These are phyloP conservation scores for Cornus controversa DNA, from an alignment of 148 eudicot genomes.

Conservation along the genomic window DNA sequence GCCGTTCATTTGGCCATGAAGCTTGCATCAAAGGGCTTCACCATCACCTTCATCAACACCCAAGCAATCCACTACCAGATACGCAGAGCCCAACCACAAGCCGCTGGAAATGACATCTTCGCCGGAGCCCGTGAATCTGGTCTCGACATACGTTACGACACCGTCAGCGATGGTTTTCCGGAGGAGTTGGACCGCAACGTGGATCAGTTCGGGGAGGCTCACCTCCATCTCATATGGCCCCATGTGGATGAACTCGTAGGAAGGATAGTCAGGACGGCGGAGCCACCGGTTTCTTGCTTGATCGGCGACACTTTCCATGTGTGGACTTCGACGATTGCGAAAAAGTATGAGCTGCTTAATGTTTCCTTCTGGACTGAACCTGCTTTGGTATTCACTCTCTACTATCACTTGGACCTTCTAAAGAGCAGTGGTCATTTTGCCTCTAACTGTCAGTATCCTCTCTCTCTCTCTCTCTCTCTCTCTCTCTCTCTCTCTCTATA, in stretches of 20 bases:
- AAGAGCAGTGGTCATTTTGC: conserved; percentile 33
- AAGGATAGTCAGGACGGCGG: conserved; percentile 6
- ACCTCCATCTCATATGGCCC: conserved; percentile 17
- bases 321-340: conserved; percentile 20
- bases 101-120: conserved; percentile 21
- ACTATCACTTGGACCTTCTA: conserved; percentile 34
- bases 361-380: conserved; percentile 45
- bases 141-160: conserved; percentile 32
- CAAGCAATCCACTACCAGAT: conserved; percentile 28
- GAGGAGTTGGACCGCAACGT: conserved; percentile 26
- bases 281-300: conserved; percentile 24
- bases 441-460: conserved; percentile 12
- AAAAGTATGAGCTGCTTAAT: conserved; percentile 22
- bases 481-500: background rate
- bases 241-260: conserved; percentile 32
- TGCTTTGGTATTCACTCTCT: conserved; percentile 25
- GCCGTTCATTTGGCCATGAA: conserved; percentile 28
- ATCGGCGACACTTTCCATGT: conserved; percentile 32
- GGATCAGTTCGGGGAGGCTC: conserved; percentile 27
- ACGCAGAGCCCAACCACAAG: conserved; percentile 9
- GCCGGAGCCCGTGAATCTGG: conserved; percentile 23
- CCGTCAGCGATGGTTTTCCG: conserved; percentile 39
- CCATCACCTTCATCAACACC: conserved; percentile 43
- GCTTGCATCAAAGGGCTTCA: conserved; percentile 40
- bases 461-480: background rate